These are phyloP conservation scores for Malus hybrid DNA, from an alignment of 331 rosid genomes.

Conservation along the genomic window DNA sequence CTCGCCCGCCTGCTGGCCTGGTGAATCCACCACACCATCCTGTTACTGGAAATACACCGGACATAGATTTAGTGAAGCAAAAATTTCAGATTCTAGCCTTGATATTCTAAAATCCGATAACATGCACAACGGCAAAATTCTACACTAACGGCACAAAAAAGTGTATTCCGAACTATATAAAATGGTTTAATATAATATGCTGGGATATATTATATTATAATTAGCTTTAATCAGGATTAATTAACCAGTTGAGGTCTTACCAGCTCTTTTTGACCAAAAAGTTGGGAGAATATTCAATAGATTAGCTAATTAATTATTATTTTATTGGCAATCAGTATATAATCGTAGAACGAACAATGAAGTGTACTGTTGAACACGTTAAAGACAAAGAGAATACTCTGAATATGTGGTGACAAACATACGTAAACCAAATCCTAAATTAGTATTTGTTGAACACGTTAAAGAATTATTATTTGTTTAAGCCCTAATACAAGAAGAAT, in stretches of 20 bases:
- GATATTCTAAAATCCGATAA: not conserved
- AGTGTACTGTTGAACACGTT: not conserved
- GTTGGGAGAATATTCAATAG: not conserved
- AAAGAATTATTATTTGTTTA: no score
- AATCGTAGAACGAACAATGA: not conserved
- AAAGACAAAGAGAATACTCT: conserved; percentile 4
- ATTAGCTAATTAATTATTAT: not conserved
- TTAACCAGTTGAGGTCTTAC: not conserved
- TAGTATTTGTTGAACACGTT: no score
- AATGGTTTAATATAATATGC: not conserved
- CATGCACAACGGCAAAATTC: no score
- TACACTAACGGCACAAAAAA: not conserved
- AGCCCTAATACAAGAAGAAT: not conserved
- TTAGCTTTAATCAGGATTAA: no score
- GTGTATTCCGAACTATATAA: not conserved
- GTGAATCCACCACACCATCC: no score
- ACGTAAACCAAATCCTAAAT: not conserved
- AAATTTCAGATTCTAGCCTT: not conserved
- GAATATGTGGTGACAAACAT: not conserved
- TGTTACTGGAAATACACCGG: no score
- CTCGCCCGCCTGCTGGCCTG: no score
- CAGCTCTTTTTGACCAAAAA: conserved; percentile 2
- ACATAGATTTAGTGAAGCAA: no score
- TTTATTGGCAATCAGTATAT: not conserved
- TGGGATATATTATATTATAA: not conserved